Conservation (phyloP, 257 asterid species). For the Scutellaria barbata region DNA sequence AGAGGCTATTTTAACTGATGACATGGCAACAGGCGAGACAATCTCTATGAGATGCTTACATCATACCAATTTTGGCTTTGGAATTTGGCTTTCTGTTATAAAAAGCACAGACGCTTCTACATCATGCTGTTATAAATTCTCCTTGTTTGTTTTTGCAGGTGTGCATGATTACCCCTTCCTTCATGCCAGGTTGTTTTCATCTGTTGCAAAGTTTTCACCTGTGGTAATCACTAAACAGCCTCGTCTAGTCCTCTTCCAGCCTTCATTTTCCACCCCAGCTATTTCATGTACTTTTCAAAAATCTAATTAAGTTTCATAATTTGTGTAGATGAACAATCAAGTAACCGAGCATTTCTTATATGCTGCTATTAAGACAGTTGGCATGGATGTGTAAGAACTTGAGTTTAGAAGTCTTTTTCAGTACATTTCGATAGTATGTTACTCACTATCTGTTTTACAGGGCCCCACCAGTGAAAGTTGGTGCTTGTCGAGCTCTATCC, state of each 20-base stretch:
- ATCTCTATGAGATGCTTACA: conserved; percentile 31
- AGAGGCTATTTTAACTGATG: conserved; percentile 78
- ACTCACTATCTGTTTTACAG: conserved; percentile 49
- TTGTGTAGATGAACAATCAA: conserved; percentile 71
- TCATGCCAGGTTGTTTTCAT: conserved; percentile 86
- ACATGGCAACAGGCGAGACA: conserved; percentile 72
- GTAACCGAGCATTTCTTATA: conserved; percentile 67
- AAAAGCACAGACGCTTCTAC: conserved; percentile 25
- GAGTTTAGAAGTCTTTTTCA: conserved; percentile 17
- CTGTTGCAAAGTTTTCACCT: conserved; percentile 80
- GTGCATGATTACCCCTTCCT: conserved; percentile 82
- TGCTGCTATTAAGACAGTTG: conserved; percentile 79
- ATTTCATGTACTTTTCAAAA: conserved; percentile 24
- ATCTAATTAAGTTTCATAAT: conserved; percentile 38
- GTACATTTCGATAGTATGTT: conserved; percentile 23
- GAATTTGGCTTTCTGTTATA: conserved; percentile 14
- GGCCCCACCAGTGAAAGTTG: conserved; percentile 92
- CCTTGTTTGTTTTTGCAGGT: conserved; percentile 53
- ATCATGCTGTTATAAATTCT: conserved; percentile 26
- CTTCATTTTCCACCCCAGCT: conserved; percentile 12
- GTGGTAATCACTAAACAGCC: conserved; percentile 59
- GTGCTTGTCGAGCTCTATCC: conserved; percentile 93
- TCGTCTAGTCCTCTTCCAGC: conserved; percentile 11
- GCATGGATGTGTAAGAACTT: conserved; percentile 89
- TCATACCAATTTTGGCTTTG: conserved; percentile 13